These are phyloP conservation scores for Hydnomerulius pinastri DNA, from an alignment of 768 basidiomycete genomes.

Conservation along the genomic window DNA sequence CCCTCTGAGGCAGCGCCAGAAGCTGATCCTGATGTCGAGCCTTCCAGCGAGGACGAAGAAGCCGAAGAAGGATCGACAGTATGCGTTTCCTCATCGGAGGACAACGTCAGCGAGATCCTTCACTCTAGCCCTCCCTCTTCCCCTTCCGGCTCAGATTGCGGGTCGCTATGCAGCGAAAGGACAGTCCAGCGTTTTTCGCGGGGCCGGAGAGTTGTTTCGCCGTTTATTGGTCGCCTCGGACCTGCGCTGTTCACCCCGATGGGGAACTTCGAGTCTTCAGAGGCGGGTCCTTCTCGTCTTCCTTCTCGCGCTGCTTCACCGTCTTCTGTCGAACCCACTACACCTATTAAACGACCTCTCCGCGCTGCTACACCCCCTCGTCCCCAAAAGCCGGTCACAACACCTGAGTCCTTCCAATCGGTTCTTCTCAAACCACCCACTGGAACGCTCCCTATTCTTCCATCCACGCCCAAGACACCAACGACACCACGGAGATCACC, in stretches of 20 bases:
- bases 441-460: slow-evolving; percentile 26
- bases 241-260: slow-evolving; percentile 28
- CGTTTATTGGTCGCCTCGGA: slow-evolving; percentile 28
- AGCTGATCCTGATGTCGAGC: slow-evolving; percentile 14
- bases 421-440: slow-evolving; percentile 28
- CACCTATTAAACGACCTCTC: slow-evolving; percentile 27
- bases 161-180: slow-evolving; percentile 5
- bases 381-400: slow-evolving; percentile 36
- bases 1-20: slow-evolving; percentile 1
- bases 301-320: slow-evolving; percentile 9
- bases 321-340: slow-evolving; percentile 23
- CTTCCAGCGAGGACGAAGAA: slow-evolving; percentile 28
- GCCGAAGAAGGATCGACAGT: slow-evolving; percentile 13
- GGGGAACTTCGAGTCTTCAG: not conserved
- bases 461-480: slow-evolving; percentile 29
- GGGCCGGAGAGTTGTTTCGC: slow-evolving; percentile 7
- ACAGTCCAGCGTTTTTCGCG: not conserved
- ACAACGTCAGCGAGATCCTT: slow-evolving; percentile 7
- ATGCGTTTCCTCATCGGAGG: slow-evolving; percentile 4
- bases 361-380: slow-evolving; percentile 36
- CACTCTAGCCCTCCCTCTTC: slow-evolving; percentile 12
- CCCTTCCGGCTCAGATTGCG: not conserved
- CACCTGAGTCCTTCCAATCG: slow-evolving; percentile 34
- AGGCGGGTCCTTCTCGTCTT: slow-evolving; percentile 2
- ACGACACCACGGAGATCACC: slow-evolving; percentile 36